These are phyloP conservation scores for Paraphoma chrysanthemicola DNA, from an alignment of 2,329 filamentous ascomycete genomes.

Conservation along the genomic window DNA sequence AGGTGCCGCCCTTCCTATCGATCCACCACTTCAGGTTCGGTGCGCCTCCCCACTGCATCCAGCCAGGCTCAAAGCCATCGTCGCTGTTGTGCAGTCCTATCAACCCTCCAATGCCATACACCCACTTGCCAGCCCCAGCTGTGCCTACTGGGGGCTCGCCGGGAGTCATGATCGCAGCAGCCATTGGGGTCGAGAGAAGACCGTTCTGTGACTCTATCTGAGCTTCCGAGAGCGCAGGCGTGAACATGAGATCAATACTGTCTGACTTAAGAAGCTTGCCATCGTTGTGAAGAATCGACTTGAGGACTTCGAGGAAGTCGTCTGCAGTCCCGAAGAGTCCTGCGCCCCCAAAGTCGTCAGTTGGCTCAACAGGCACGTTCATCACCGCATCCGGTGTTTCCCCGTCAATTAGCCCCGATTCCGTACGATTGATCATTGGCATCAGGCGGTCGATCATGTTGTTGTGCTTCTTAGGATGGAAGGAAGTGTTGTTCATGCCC, in stretches of 20 bases:
- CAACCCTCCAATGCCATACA: slow-evolving; percentile 18
- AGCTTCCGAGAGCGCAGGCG: slow-evolving; percentile 8
- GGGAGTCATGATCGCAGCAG: slow-evolving; percentile 21
- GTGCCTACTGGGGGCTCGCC: slow-evolving; percentile 18
- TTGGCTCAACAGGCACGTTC: slow-evolving; percentile 9
- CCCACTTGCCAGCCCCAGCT: slow-evolving; percentile 16
- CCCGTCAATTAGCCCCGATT: slow-evolving; percentile 12
- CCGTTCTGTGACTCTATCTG: slow-evolving; percentile 10
- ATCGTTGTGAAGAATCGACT: slow-evolving; percentile 24
- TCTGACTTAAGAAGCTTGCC: slow-evolving; percentile 19
- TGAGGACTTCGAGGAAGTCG: slow-evolving; percentile 28
- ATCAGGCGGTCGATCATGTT: slow-evolving; percentile 21
- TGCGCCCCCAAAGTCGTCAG: slow-evolving; percentile 26
- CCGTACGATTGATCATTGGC: slow-evolving; percentile 15
- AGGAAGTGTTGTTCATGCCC: slow-evolving; percentile 31
- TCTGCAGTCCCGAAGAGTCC: slow-evolving; percentile 25
- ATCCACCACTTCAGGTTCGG: slow-evolving; percentile 37
- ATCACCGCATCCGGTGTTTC: background rate
- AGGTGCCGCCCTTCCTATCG: slow-evolving; percentile 30
- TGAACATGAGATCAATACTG: slow-evolving; percentile 22
- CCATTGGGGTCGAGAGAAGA: slow-evolving; percentile 4
- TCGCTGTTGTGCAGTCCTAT: slow-evolving; percentile 20
- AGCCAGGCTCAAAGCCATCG: slow-evolving; percentile 15
- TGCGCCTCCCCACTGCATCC: slow-evolving; percentile 29
- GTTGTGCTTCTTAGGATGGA: slow-evolving; percentile 15